phyloP scores from a whole-genome alignment of 2,329 filamentous ascomycete genomes.

The Teratosphaeria pseudoeucalypti region DNA sequence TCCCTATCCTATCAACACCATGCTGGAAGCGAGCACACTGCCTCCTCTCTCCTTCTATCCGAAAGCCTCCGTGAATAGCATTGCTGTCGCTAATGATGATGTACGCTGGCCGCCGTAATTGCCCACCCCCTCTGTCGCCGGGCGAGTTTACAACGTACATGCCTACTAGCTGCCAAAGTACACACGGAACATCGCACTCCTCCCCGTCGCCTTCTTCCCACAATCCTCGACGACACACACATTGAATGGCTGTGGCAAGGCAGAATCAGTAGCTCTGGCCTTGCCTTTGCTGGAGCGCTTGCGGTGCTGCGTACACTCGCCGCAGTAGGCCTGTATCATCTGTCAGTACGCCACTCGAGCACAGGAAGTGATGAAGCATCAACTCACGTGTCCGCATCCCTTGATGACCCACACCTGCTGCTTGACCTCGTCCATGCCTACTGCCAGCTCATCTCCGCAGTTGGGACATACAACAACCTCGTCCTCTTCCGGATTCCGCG shows the following conservation, averaged over 20 bases:
- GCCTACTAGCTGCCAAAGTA: slow-evolving; percentile 18
- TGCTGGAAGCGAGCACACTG: neutral
- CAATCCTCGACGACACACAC: slow-evolving; percentile 38
- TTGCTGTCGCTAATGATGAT: neutral
- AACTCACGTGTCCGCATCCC: slow-evolving; percentile 76
- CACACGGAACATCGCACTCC: slow-evolving; percentile 19
- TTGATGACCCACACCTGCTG: slow-evolving; percentile 89
- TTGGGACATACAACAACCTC: slow-evolving; percentile 73
- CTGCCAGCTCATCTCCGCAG: slow-evolving; percentile 74
- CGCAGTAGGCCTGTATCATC: slow-evolving; percentile 40
- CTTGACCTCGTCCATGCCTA: slow-evolving; percentile 53
- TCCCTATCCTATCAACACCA: neutral
- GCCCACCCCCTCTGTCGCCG: neutral
- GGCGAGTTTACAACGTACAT: neutral
- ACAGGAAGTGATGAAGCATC: neutral
- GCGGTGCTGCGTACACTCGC: slow-evolving; percentile 36
- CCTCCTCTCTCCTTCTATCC: no score
- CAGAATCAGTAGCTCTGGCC: slow-evolving; percentile 24
- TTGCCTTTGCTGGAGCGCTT: slow-evolving; percentile 22
- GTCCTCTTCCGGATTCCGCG: slow-evolving; percentile 61
- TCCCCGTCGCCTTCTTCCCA: slow-evolving; percentile 23
- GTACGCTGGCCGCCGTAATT: neutral
- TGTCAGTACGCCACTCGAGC: neutral
- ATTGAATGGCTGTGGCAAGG: slow-evolving; percentile 30
- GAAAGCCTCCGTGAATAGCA: neutral